These are phyloP conservation scores for Saturnispora halmiae DNA, from an alignment of 805 yeast species.

Conservation along the genomic window DNA sequence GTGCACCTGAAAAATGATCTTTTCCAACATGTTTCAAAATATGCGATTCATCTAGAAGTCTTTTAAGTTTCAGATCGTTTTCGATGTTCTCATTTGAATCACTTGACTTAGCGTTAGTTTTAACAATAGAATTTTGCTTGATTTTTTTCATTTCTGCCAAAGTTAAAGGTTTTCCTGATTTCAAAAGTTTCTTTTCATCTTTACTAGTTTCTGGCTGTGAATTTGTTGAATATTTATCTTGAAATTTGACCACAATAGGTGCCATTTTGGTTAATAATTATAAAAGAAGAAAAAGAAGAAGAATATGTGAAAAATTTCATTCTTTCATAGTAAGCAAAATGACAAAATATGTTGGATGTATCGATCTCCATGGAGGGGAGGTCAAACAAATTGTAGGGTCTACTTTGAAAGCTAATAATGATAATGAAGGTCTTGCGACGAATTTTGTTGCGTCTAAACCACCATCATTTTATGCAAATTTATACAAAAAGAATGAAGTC, in stretches of 20 bases:
- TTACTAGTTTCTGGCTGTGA: constrained; percentile 22
- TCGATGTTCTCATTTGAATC: constrained; percentile 47
- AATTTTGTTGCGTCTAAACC: constrained; percentile 75
- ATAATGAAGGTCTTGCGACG: constrained; percentile 37
- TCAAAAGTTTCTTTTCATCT: constrained; percentile 42
- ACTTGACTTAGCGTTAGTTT: constrained; percentile 20
- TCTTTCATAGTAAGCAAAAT: constrained; percentile 29
- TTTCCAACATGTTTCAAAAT: constrained; percentile 34
- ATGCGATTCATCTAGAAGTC: constrained; percentile 65
- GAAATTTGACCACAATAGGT: constrained; percentile 43
- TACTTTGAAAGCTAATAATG: constrained; percentile 40
- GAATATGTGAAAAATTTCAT: background rate
- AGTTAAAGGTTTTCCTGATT: constrained; percentile 55
- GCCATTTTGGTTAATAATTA: constrained; percentile 17
- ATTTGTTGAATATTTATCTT: constrained; percentile 26
- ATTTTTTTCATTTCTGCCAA: constrained; percentile 31
- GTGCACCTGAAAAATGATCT: constrained; percentile 52
- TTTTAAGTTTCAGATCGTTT: constrained; percentile 64
- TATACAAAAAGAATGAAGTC: constrained; percentile 53
- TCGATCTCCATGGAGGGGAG: constrained; percentile 88
- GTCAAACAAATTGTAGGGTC: constrained; percentile 98
- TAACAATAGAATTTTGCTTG: constrained; percentile 23
- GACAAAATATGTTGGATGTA: constrained; percentile 91
- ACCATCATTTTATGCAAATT: constrained; percentile 61
- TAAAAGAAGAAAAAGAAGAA: background rate